Percentiles rank a stretch among this genome's conserved stretches.
Evolutionary conservation across 2,329 filamentous ascomycete genomes (phyloP).

Genomic region (Aspergillus fructus): DNA sequence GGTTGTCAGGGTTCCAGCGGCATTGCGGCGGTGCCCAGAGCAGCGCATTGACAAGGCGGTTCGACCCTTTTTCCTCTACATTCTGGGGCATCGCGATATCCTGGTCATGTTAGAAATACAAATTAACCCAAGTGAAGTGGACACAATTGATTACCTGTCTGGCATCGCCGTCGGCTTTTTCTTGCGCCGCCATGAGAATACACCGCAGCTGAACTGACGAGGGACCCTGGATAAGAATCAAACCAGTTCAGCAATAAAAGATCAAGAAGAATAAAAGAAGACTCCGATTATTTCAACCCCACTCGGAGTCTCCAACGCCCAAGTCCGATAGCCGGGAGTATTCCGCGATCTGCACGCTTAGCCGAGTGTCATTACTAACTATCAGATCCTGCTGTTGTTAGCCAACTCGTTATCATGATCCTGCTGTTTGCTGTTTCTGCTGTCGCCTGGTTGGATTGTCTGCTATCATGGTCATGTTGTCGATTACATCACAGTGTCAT

Average conservation of each 20-base stretch:
- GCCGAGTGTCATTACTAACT: too few species aligned
- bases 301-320: too few species aligned
- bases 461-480: too few species aligned
- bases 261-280: neutral
- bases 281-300: too few species aligned
- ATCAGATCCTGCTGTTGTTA: too few species aligned
- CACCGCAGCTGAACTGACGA: neutral
- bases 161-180: neutral
- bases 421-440: too few species aligned
- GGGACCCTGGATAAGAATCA: neutral
- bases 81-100: neutral
- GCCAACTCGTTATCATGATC: too few species aligned
- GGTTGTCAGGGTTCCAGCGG: constrained; percentile 65
- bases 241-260: too few species aligned
- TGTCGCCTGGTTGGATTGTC: too few species aligned
- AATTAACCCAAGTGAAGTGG: neutral
- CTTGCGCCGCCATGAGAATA: neutral
- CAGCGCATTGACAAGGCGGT: constrained; percentile 29
- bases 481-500: too few species aligned
- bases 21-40: constrained; percentile 65
- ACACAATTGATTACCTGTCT: neutral
- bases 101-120: neutral
- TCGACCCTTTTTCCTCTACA: neutral
- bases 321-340: too few species aligned
- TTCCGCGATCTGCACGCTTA: too few species aligned